phyloP scores from a whole-genome alignment of 1,284 basidiomycete species.

The Takashimella tepidaria region DNA sequence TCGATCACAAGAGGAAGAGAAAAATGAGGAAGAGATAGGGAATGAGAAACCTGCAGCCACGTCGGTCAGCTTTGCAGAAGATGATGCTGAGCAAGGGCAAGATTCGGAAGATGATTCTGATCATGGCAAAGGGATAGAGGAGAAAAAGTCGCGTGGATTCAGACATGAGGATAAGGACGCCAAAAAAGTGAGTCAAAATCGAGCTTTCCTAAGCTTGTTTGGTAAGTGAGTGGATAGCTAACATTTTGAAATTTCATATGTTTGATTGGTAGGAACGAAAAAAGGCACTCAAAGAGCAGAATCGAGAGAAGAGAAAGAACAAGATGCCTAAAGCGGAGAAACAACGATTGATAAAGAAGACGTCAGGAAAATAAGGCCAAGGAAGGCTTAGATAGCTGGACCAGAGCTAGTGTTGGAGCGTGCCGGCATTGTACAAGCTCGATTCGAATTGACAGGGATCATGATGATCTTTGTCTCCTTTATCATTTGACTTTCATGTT shows the following conservation, averaged over 20 bases:
- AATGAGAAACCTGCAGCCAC: constrained; percentile 1
- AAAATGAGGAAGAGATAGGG: constrained; percentile 8
- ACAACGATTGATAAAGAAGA: constrained; percentile 68
- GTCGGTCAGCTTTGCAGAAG: constrained; percentile 10
- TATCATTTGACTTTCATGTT: too few relatives aligned
- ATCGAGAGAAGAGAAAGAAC: constrained; percentile 76
- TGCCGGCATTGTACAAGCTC: too few relatives aligned
- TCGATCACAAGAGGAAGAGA: constrained; percentile 22
- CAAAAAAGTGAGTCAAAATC: constrained; percentile 70
- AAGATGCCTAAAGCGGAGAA: constrained; percentile 96
- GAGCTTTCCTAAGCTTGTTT: too few relatives aligned
- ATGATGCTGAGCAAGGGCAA: constrained; percentile 40
- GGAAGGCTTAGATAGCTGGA: too few relatives aligned
- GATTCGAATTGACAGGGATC: too few relatives aligned
- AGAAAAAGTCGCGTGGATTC: constrained; percentile 69
- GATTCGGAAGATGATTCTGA: constrained; percentile 45
- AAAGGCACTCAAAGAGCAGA: constrained; percentile 77
- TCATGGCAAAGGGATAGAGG: constrained; percentile 49
- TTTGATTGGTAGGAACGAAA: constrained; percentile 68
- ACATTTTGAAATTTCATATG: too few relatives aligned
- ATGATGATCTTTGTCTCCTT: not conserved
- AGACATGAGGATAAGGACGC: constrained; percentile 84
- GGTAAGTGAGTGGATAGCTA: too few relatives aligned
- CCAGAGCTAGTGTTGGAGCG: not conserved
- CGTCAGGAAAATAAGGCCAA: constrained; percentile 11